These are phyloP conservation scores for Xylariaceae sp. DNA, from an alignment of 2,329 filamentous ascomycete species.

Conservation along the genomic window DNA sequence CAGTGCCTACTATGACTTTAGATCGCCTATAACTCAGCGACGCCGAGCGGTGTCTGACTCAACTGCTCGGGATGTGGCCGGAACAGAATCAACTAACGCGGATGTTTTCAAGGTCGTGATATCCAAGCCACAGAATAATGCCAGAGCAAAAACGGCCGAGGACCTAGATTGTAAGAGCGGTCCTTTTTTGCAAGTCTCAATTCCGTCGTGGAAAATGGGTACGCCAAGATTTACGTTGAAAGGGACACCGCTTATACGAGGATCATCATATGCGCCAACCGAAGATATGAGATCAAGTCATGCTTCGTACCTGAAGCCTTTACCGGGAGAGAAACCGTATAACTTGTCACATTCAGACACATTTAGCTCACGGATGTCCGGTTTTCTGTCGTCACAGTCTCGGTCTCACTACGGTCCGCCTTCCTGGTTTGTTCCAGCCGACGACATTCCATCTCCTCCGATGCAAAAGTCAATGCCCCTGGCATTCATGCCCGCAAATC, in stretches of 20 bases:
- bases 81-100: slow-evolving; percentile 48
- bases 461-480: slow-evolving; percentile 39
- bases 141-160: slow-evolving; percentile 58
- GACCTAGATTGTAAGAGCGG: slow-evolving; percentile 42
- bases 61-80: slow-evolving; percentile 61
- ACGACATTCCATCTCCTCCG: slow-evolving; percentile 31
- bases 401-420: slow-evolving; percentile 31
- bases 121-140: slow-evolving; percentile 59
- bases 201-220: slow-evolving; percentile 79
- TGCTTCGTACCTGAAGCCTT: slow-evolving; percentile 42
- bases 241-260: slow-evolving; percentile 72
- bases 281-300: slow-evolving; percentile 65
- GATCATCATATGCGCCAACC: slow-evolving; percentile 72
- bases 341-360: slow-evolving; percentile 30
- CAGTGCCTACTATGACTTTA: slow-evolving; percentile 32
- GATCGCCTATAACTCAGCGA: slow-evolving; percentile 35
- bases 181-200: slow-evolving; percentile 65
- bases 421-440: slow-evolving; percentile 18
- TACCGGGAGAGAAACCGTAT: slow-evolving; percentile 31
- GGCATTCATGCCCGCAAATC: slow-evolving; percentile 45
- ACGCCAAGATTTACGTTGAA: slow-evolving; percentile 72
- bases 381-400: slow-evolving; percentile 36
- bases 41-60: slow-evolving; percentile 71
- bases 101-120: slow-evolving; percentile 78
- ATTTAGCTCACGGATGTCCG: slow-evolving; percentile 34